Evolutionary conservation across 2,329 filamentous ascomycete species (phyloP).

Genomic region (Helotiales sp.): DNA sequence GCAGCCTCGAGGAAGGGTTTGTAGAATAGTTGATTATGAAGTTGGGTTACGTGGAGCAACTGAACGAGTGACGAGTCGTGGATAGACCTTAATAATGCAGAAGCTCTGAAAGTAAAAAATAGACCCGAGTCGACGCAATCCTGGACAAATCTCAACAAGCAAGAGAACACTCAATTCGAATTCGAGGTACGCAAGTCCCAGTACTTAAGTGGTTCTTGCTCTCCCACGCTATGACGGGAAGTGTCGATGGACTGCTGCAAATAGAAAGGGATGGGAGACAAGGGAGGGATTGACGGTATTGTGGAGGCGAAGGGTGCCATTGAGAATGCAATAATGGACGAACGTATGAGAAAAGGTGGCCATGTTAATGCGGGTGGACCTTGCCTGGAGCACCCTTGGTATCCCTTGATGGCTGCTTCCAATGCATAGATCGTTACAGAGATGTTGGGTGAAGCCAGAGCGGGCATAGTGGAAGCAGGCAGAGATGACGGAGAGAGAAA

Average conservation of each 20-base stretch:
- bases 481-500: not conserved
- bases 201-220: constrained; percentile 27
- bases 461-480: constrained; percentile 5
- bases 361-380: constrained; percentile 18
- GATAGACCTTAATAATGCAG: constrained; percentile 22
- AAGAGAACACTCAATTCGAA: constrained; percentile 19
- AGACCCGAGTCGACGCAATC: not conserved
- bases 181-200: constrained; percentile 18
- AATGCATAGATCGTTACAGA: constrained; percentile 25
- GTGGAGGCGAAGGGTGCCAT: constrained; percentile 9
- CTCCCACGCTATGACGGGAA: constrained; percentile 18
- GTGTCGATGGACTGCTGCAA: constrained; percentile 20
- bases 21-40: not conserved
- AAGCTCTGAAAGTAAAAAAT: not conserved
- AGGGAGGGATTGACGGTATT: constrained; percentile 12
- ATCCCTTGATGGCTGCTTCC: constrained; percentile 13
- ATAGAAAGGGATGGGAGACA: constrained; percentile 18
- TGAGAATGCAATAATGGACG: constrained; percentile 26
- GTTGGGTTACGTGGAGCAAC: constrained; percentile 15
- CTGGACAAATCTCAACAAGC: constrained; percentile 10
- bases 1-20: constrained; percentile 27
- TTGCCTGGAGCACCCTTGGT: not conserved
- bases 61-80: constrained; percentile 33
- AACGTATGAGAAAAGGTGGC: constrained; percentile 13
- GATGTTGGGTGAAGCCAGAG: constrained; percentile 17